These are phyloP conservation scores for Gaultheria prostrata DNA, from an alignment of 148 eudicot genomes.

Conservation along the genomic window DNA sequence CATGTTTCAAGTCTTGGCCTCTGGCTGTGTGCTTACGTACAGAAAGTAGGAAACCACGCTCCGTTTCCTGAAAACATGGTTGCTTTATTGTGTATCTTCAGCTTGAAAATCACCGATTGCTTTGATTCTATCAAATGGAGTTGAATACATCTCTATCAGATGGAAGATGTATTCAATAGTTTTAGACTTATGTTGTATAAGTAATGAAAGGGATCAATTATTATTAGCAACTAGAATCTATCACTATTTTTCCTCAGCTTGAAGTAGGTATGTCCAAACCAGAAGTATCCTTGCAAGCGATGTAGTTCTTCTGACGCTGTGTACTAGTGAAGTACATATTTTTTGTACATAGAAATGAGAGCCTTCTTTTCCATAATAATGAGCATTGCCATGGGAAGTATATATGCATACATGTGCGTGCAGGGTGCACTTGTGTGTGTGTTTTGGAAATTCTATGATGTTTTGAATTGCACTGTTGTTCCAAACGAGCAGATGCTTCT, in stretches of 20 bases:
- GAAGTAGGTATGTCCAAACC: neutral
- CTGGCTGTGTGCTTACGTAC: neutral
- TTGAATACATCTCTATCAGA: neutral
- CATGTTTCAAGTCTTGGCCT: neutral
- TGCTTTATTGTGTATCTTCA: neutral
- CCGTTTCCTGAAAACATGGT: neutral
- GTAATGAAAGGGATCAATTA: neutral
- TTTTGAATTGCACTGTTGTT: neutral
- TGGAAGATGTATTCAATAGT: neutral
- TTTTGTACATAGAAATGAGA: neutral
- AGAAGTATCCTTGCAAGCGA: neutral
- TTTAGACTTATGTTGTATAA: too few relatives aligned
- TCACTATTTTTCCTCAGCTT: neutral
- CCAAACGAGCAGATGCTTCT: neutral
- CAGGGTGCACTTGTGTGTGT: neutral
- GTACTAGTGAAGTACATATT: neutral
- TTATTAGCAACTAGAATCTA: neutral
- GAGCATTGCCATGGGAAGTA: neutral
- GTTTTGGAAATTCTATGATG: neutral
- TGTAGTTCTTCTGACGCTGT: neutral
- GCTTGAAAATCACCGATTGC: neutral
- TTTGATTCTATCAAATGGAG: slow-evolving; percentile 1
- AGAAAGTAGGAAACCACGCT: neutral
- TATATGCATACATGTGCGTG: neutral
- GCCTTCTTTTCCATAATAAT: neutral